Conservation (phyloP, 2,329 filamentous ascomycete species). For the Xylaria sp. region DNA sequence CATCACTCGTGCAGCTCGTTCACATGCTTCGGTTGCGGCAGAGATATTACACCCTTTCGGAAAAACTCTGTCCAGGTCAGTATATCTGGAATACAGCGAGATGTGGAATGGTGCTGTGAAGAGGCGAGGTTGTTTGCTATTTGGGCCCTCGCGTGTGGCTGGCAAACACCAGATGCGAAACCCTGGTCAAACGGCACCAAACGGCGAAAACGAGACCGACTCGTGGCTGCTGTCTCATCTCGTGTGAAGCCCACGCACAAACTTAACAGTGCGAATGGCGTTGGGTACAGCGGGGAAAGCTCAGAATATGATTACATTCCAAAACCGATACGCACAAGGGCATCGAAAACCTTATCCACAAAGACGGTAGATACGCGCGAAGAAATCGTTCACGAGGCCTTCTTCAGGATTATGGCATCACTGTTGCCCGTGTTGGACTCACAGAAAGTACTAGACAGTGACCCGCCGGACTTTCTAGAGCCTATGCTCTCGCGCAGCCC, state of each 20-base stretch:
- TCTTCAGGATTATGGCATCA: slow-evolving; percentile 23
- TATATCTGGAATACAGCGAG: neutral
- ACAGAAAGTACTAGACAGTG: neutral
- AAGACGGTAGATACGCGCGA: slow-evolving; percentile 1
- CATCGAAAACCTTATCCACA: too few relatives aligned
- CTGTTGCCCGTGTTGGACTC: slow-evolving; percentile 16
- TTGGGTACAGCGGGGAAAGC: slow-evolving; percentile 14
- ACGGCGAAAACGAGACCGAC: slow-evolving; percentile 1
- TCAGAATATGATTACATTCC: too few relatives aligned
- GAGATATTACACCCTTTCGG: neutral
- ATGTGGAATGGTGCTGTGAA: slow-evolving; percentile 18
- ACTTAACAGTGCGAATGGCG: slow-evolving; percentile 10
- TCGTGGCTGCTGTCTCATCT: neutral
- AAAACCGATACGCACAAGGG: too few relatives aligned
- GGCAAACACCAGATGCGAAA: slow-evolving; percentile 5
- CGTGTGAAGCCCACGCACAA: neutral
- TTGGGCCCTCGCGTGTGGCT: slow-evolving; percentile 22
- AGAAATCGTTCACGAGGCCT: slow-evolving; percentile 9
- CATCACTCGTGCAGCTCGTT: slow-evolving; percentile 1
- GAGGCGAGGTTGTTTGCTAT: slow-evolving; percentile 14
- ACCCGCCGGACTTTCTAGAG: slow-evolving; percentile 8
- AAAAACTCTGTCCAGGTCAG: neutral
- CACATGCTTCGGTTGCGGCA: slow-evolving; percentile 20
- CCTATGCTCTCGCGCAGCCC: slow-evolving; percentile 29
- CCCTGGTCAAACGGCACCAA: slow-evolving; percentile 5